Percentiles rank a stretch among this genome's conserved stretches.
These are phyloP conservation scores for Cryptosporidium ryanae DNA, from an alignment of 169 alveolate species.

Conservation along the genomic window DNA sequence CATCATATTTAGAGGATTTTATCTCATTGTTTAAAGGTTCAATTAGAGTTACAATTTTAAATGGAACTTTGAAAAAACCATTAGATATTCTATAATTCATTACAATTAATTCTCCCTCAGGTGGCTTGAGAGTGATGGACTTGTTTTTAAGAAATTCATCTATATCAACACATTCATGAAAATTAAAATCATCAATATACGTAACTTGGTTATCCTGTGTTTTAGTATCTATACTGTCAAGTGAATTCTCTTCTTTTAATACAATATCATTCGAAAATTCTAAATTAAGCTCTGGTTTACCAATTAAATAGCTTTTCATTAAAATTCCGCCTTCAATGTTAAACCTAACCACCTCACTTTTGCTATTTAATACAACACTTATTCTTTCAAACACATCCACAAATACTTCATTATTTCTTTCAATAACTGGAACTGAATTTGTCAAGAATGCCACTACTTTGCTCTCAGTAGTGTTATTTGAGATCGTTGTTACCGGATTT, in stretches of 20 bases:
- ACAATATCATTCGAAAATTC: constrained; percentile 88
- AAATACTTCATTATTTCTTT: constrained; percentile 90
- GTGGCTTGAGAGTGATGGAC: constrained; percentile 91
- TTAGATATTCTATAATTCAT: constrained; percentile 93
- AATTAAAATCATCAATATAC: constrained; percentile 92
- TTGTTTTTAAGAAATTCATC: constrained; percentile 87
- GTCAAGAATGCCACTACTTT: constrained; percentile 52
- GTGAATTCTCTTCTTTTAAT: constrained; percentile 60
- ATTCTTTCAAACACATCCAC: constrained; percentile 93
- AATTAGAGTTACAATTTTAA: constrained; percentile 79
- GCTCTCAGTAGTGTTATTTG: constrained; percentile 47
- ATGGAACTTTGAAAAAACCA: constrained; percentile 82
- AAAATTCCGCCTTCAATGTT: constrained; percentile 93
- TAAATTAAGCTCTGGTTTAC: constrained; percentile 88
- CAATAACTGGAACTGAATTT: constrained; percentile 53
- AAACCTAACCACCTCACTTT: constrained; percentile 88
- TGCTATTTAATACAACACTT: constrained; percentile 88
- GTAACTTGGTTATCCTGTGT: constrained; percentile 18
- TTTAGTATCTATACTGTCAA: neutral
- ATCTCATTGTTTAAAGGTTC: constrained; percentile 23
- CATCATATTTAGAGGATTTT: constrained; percentile 84
- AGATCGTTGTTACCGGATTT: constrained; percentile 46
- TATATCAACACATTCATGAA: constrained; percentile 94
- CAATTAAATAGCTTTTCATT: constrained; percentile 90
- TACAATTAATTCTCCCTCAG: constrained; percentile 96